phyloP scores from a whole-genome alignment of 306 rosid species.

The Malus asiatica region DNA sequence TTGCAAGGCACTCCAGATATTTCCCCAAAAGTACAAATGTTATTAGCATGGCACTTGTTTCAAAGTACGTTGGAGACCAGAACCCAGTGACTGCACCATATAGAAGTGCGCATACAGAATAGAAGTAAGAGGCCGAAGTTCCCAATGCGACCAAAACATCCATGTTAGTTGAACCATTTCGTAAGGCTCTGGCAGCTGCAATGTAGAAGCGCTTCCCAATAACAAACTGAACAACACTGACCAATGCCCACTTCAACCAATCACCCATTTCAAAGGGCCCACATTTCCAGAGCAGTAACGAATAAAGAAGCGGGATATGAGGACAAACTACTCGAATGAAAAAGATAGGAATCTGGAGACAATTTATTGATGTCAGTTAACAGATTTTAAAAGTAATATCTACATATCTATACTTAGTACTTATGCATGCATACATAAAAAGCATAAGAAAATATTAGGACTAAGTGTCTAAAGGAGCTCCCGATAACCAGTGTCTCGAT shows the following conservation, averaged over 20 bases:
- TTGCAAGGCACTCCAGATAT: conserved; percentile 95
- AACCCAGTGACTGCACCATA: conserved; percentile 93
- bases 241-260: conserved; percentile 96
- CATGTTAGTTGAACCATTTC: conserved; percentile 97
- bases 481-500: neutral
- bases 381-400: conserved; percentile 1
- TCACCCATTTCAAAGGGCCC: conserved; percentile 90
- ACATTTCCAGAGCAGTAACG: conserved; percentile 71
- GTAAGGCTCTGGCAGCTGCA: conserved; percentile 93
- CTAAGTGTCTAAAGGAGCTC: neutral
- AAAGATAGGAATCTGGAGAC: conserved; percentile 69
- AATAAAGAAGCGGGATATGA: conserved; percentile 67
- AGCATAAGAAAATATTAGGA: neutral
- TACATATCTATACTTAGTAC: neutral
- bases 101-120: conserved; percentile 90
- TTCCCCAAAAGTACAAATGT: conserved; percentile 96
- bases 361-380: conserved; percentile 20
- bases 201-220: conserved; percentile 90
- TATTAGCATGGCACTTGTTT: conserved; percentile 98
- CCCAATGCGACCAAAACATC: conserved; percentile 98
- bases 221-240: conserved; percentile 80
- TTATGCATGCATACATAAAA: neutral
- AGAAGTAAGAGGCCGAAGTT: conserved; percentile 89
- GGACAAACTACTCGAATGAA: conserved; percentile 82
- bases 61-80: conserved; percentile 94